Evolutionary conservation across 768 basidiomycete species (phyloP), one percentile per base, ranked within the genome.

Genomic region (Macrolepiota fuliginosa): DNA sequence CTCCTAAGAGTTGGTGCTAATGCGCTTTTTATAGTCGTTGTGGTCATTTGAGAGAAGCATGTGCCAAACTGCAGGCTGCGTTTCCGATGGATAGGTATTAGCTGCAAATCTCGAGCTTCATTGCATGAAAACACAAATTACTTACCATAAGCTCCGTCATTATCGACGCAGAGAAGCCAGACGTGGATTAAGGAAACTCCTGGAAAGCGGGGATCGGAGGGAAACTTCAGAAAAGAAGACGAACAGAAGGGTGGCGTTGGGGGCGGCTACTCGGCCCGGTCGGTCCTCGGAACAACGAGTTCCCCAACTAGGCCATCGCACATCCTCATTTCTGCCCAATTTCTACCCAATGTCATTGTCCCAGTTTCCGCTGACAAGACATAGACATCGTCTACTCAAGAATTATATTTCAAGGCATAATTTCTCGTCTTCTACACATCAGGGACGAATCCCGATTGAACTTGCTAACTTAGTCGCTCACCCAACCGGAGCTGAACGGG

Each of bases 1-100:
- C n/a, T 56, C 37, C 46, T 11, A 22, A 42, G 13, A n/a, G 17
- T 19, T n/a, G 24, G 5, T 24, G 25, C 2, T 42, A 10, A n/a
- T 12, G 19, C n/a, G 47, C 35, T 24, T 36, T 61, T 54, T 59
- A 59, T 59, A 59, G 39, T 29, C 12, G 24, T 15, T n/a, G 29
- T 10, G 24, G 39, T 60, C 58, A 52, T 19, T 35, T 37, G 32
- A 12, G 56, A 57, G 29, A 22, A 37, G n/a, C 37, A 24, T 37
- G 24, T 54, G 53, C 36, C 36, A 19, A 39, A 13, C 11, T 11
- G 19, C 4, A 29, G 7, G 36, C 10, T 4, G 19, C 10, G 22
- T 22, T 54, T 22, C 35, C 19, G 19, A n/a, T 4, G 52, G 47
- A 27, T 12, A 27, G n/a, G 11, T 9, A 47, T 3, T 19, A 47